Conservation (phyloP, 2,329 filamentous ascomycete genomes). For the Monilinia vaccinii-corymbosi region DNA sequence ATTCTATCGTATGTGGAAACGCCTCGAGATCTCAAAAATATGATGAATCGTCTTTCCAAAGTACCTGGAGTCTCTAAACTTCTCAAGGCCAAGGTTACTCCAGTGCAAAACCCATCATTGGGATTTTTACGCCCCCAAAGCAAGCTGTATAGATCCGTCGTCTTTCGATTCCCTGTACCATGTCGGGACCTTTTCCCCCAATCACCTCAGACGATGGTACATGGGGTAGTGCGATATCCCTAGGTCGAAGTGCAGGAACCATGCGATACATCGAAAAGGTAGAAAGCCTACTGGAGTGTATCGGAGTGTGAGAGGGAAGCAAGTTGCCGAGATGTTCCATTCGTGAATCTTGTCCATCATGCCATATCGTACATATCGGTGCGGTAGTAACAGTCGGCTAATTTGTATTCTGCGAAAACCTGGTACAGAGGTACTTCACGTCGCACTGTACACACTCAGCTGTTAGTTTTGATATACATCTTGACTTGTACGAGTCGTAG, state of each 20-base stretch:
- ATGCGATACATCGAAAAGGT: constrained; percentile 7
- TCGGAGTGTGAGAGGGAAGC: background rate
- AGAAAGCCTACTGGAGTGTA: background rate
- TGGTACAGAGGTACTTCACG: background rate
- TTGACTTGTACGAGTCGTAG: background rate
- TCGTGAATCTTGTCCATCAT: constrained; percentile 11
- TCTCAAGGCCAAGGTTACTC: background rate
- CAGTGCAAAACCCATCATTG: constrained; percentile 5
- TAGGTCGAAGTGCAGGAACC: constrained; percentile 11
- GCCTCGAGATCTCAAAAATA: constrained; percentile 1
- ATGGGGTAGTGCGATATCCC: background rate
- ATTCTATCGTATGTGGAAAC: background rate
- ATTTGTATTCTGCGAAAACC: constrained; percentile 8
- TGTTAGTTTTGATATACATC: background rate
- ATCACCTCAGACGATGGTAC: background rate
- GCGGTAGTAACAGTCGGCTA: constrained; percentile 10
- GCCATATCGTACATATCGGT: constrained; percentile 3
- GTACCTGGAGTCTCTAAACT: no score
- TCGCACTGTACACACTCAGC: background rate
- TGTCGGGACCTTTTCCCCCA: background rate
- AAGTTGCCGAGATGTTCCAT: constrained; percentile 5
- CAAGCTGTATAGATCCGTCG: background rate
- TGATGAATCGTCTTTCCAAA: background rate
- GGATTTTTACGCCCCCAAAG: constrained; percentile 8
- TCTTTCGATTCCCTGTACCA: background rate